Evolutionary conservation across 352 stramenopile species (phyloP).

Genomic region (Hyaloperonospora brassicae): DNA sequence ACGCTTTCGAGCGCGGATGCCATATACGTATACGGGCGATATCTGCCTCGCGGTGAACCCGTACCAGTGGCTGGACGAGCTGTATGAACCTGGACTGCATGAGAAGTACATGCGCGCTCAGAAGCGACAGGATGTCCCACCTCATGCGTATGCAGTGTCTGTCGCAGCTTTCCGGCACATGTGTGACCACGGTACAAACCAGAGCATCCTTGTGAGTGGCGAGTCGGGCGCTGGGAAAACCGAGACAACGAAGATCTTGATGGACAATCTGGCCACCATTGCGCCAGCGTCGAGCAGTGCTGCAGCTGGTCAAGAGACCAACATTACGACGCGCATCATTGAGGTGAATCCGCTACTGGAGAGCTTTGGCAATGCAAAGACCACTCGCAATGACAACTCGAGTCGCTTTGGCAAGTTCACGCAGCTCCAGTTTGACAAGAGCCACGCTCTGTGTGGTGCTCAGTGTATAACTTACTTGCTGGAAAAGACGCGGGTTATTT

Average conservation of each 20-base stretch:
- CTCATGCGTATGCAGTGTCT: conserved; percentile 65
- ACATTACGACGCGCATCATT: conserved; percentile 87
- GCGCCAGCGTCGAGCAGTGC: conserved; percentile 20
- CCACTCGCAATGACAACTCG: conserved; percentile 95
- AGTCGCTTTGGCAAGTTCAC: conserved; percentile 96
- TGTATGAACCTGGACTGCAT: conserved; percentile 66
- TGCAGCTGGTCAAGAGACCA: conserved; percentile 17
- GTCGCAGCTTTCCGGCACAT: conserved; percentile 66
- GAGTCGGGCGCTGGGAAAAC: conserved; percentile 90
- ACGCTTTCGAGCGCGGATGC: conserved; percentile 65
- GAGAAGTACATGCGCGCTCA: conserved; percentile 48
- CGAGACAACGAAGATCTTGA: conserved; percentile 90
- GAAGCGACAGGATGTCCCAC: conserved; percentile 43
- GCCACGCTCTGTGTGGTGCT: conserved; percentile 72
- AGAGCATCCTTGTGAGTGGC: conserved; percentile 82
- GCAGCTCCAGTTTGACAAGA: conserved; percentile 88
- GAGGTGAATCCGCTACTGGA: conserved; percentile 97
- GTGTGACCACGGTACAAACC: conserved; percentile 46
- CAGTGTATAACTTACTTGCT: conserved; percentile 94
- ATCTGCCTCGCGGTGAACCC: conserved; percentile 96
- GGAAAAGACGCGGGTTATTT: conserved; percentile 92
- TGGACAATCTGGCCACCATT: conserved; percentile 80
- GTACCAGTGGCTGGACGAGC: conserved; percentile 84
- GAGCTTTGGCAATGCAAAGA: conserved; percentile 97
- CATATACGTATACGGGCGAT: conserved; percentile 94